Percentiles rank a stretch among this genome's conserved stretches.
Conservation (phyloP, 805 yeast genomes). For the baker's yeast (Saccharomyces cerevisiae) region DNA sequence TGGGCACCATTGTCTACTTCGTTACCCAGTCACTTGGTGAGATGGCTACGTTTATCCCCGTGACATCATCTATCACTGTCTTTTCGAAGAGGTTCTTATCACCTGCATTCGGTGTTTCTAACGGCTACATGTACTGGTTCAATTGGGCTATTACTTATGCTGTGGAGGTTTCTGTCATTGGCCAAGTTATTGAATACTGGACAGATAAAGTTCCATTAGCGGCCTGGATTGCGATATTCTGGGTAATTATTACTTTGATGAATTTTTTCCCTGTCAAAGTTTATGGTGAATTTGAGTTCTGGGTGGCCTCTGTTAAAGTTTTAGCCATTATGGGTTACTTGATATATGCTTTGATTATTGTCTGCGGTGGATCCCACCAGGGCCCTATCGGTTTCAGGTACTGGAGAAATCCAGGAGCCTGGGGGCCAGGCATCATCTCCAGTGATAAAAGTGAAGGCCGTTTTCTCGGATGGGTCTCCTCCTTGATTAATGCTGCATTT, state of each 20-base stretch:
- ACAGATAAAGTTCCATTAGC: conserved; percentile 48
- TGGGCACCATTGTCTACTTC: conserved; percentile 52
- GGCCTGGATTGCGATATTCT: conserved; percentile 53
- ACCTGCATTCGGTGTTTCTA: conserved; percentile 58
- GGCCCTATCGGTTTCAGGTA: conserved; percentile 58
- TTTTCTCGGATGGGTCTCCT: conserved; percentile 47
- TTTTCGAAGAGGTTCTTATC: conserved; percentile 57
- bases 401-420: conserved; percentile 62
- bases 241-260: conserved; percentile 36
- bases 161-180: conserved; percentile 48
- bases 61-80: conserved; percentile 52
- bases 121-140: conserved; percentile 66
- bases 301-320: conserved; percentile 47
- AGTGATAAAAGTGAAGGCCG: conserved; percentile 36
- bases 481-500: conserved; percentile 48
- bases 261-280: conserved; percentile 48
- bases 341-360: conserved; percentile 45
- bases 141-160: conserved; percentile 67
- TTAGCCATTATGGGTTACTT: conserved; percentile 48
- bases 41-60: conserved; percentile 69
- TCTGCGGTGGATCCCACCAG: conserved; percentile 47
- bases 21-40: conserved; percentile 64
- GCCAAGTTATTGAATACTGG: conserved; percentile 48
- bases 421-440: conserved; percentile 49
- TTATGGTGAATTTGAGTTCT: conserved; percentile 52